Evolutionary conservation across 1,284 basidiomycete species (phyloP).

Genomic region (Tausonia pullulans): DNA sequence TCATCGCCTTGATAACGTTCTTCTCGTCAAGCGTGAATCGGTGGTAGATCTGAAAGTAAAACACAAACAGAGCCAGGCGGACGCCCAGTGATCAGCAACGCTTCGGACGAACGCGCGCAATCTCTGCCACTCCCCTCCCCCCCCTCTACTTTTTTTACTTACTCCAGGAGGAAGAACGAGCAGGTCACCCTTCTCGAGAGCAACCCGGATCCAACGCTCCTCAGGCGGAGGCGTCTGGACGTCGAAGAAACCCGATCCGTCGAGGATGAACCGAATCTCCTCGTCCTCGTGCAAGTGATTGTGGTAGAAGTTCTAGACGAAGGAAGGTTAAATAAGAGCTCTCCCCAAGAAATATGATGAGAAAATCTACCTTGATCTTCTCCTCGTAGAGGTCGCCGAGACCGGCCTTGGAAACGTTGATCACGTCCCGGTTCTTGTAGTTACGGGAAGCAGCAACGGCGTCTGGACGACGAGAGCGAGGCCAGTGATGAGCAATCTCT

Average conservation of each 20-base stretch:
- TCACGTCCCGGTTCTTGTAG: constrained; percentile 68
- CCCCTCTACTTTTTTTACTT: constrained; percentile 8
- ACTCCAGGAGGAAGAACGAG: constrained; percentile 57
- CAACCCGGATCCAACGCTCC: constrained; percentile 62
- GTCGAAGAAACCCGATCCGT: constrained; percentile 71
- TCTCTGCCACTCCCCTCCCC: not conserved
- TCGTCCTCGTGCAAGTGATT: constrained; percentile 89
- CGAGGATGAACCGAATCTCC: constrained; percentile 73
- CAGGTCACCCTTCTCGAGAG: constrained; percentile 57
- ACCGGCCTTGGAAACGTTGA: constrained; percentile 59
- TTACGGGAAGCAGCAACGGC: constrained; percentile 50
- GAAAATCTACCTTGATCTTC: constrained; percentile 46
- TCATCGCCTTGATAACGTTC: constrained; percentile 57
- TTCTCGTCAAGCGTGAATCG: constrained; percentile 66
- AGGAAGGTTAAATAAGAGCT: not conserved
- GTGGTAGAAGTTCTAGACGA: constrained; percentile 49
- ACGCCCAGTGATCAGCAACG: not conserved
- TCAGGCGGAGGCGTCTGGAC: constrained; percentile 45
- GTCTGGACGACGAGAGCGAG: constrained; percentile 34
- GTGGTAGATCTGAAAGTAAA: constrained; percentile 52
- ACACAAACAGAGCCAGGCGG: not conserved
- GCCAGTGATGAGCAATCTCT: too few species aligned
- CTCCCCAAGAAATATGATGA: not conserved
- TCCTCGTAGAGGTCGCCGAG: constrained; percentile 66
- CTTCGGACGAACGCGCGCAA: not conserved